phyloP scores from a whole-genome alignment of 225 moss, liverwort and hornwort genomes.

The Anthoceros angustus region DNA sequence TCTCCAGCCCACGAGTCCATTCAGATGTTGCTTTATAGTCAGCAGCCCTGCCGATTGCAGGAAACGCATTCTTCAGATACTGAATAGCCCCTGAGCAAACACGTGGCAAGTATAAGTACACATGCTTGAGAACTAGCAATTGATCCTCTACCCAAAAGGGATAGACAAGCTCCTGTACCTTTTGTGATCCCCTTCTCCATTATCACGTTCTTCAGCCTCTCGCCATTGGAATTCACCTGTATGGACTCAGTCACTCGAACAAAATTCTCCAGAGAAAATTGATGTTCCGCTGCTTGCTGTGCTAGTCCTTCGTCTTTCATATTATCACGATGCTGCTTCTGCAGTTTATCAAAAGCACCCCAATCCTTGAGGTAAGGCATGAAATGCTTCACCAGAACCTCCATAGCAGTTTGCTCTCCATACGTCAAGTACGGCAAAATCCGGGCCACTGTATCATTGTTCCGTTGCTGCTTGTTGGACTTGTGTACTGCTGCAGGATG shows the following conservation, averaged over 20 bases:
- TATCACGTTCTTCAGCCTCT: slow-evolving; percentile 68
- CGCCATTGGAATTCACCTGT: slow-evolving; percentile 73
- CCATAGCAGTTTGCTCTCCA: slow-evolving; percentile 97
- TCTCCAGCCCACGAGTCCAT: slow-evolving; percentile 93
- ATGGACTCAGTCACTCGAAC: slow-evolving; percentile 96
- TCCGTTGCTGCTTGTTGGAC: slow-evolving; percentile 77
- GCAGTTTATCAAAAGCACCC: slow-evolving; percentile 74
- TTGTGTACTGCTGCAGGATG: slow-evolving; percentile 56
- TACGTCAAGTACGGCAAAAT: slow-evolving; percentile 93
- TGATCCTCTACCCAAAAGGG: background rate
- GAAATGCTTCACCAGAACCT: slow-evolving; percentile 87
- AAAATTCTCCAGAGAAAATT: slow-evolving; percentile 83
- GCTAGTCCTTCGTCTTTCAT: slow-evolving; percentile 53
- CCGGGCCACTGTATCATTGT: slow-evolving; percentile 94
- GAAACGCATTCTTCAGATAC: slow-evolving; percentile 69
- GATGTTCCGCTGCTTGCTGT: slow-evolving; percentile 62
- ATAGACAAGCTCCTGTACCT: slow-evolving; percentile 19
- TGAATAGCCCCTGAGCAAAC: slow-evolving; percentile 46
- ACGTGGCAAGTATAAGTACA: background rate
- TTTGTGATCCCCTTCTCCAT: slow-evolving; percentile 68
- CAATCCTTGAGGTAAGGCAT: slow-evolving; percentile 80
- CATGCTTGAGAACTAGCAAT: background rate
- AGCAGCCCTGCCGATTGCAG: slow-evolving; percentile 54
- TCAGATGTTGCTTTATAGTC: slow-evolving; percentile 89
- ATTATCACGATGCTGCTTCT: slow-evolving; percentile 59